These are phyloP conservation scores for Candida krabiensis DNA, from an alignment of 805 yeast genomes.

Conservation along the genomic window DNA sequence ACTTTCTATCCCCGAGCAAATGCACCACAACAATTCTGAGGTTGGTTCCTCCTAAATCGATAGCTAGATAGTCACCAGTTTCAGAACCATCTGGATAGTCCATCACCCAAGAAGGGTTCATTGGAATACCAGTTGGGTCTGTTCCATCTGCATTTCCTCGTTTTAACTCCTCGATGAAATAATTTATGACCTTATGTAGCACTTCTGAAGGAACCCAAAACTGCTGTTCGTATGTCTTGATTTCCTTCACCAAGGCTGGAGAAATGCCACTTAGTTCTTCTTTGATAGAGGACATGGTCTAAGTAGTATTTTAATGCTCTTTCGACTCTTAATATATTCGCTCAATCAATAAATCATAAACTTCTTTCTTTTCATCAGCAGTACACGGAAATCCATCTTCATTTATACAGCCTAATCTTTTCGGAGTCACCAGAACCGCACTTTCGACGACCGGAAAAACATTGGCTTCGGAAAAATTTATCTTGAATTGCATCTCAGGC, in stretches of 20 bases:
- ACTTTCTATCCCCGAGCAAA: constrained; percentile 72
- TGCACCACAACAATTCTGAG: constrained; percentile 53
- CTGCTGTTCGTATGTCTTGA: constrained; percentile 34
- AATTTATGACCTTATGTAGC: constrained; percentile 44
- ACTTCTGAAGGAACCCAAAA: constrained; percentile 45
- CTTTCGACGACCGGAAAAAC: constrained; percentile 1
- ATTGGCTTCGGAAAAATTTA: background rate
- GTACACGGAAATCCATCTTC: too few species aligned
- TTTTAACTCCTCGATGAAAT: constrained; percentile 50
- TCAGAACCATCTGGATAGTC: constrained; percentile 59
- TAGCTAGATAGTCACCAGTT: constrained; percentile 58
- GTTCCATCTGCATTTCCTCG: constrained; percentile 55
- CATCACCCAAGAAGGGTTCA: constrained; percentile 62
- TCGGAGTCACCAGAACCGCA: too few species aligned
- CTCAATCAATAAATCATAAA: too few species aligned
- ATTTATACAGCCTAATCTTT: too few species aligned
- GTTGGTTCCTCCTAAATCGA: constrained; percentile 65
- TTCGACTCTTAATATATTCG: too few species aligned
- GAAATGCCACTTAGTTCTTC: constrained; percentile 3
- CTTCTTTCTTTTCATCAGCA: too few species aligned
- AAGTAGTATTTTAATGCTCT: too few species aligned
- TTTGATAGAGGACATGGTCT: too few species aligned
- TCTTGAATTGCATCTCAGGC: too few species aligned
- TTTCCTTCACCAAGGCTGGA: constrained; percentile 35
- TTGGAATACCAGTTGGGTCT: constrained; percentile 49